phyloP scores from a whole-genome alignment of 1,139 yeast genomes.

The Geotrichum europaeum region DNA sequence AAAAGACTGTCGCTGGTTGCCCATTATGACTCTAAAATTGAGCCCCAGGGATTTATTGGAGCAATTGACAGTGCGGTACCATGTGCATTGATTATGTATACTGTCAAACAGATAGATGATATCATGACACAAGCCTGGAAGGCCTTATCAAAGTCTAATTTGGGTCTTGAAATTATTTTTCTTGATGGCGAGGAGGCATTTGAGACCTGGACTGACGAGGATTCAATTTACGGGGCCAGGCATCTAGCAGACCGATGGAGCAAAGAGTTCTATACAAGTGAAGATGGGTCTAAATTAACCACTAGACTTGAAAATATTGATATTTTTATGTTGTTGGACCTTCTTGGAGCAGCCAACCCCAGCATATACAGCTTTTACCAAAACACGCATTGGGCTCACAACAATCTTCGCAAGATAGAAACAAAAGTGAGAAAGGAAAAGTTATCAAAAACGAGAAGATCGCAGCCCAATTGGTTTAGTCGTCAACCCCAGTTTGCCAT shows the following conservation, averaged over 20 bases:
- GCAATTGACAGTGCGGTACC: constrained; percentile 56
- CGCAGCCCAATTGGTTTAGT: constrained; percentile 2
- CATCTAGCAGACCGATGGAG: constrained; percentile 43
- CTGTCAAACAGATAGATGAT: constrained; percentile 36
- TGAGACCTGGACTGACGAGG: constrained; percentile 43
- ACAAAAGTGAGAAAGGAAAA: constrained; percentile 19
- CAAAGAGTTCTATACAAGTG: constrained; percentile 18
- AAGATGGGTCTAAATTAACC: constrained; percentile 9
- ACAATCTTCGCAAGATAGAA: constrained; percentile 32
- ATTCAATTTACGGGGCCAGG: constrained; percentile 52
- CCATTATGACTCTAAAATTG: constrained; percentile 48
- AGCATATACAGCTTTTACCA: constrained; percentile 43
- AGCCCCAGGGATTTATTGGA: constrained; percentile 51
- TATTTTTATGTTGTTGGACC: constrained; percentile 44
- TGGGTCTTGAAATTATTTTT: constrained; percentile 46
- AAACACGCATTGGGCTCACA: constrained; percentile 40
- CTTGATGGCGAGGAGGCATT: constrained; percentile 59
- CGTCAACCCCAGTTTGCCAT: constrained; percentile 20
- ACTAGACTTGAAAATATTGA: constrained; percentile 35
- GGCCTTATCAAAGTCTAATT: constrained; percentile 19
- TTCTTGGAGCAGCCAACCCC: constrained; percentile 41
- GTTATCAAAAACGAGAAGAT: constrained; percentile 6
- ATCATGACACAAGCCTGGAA: constrained; percentile 29
- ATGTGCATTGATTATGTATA: constrained; percentile 46
- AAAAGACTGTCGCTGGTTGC: constrained; percentile 45